These are phyloP conservation scores for Cladorrhinum sp. DNA, from an alignment of 2,329 filamentous ascomycete genomes.

Conservation along the genomic window DNA sequence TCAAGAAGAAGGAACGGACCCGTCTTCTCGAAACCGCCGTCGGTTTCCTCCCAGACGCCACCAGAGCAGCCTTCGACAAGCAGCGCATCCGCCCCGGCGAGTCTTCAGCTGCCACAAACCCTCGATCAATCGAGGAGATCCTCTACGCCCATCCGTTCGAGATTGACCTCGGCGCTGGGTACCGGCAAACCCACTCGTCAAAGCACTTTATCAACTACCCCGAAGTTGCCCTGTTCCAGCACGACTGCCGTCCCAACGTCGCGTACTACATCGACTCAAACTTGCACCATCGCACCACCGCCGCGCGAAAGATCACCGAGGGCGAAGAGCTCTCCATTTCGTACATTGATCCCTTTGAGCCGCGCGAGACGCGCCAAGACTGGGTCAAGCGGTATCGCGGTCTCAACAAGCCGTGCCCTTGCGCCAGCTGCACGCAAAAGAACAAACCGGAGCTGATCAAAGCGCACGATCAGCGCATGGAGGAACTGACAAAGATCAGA, in stretches of 20 bases:
- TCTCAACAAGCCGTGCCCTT: slow-evolving; percentile 36
- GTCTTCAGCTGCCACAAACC: background rate
- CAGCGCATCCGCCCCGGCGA: slow-evolving; percentile 17
- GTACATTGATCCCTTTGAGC: slow-evolving; percentile 37
- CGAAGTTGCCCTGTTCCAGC: slow-evolving; percentile 36
- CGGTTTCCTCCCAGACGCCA: slow-evolving; percentile 25
- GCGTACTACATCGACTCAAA: slow-evolving; percentile 33
- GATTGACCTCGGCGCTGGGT: slow-evolving; percentile 23
- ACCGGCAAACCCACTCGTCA: slow-evolving; percentile 17
- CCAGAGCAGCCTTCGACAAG: slow-evolving; percentile 22
- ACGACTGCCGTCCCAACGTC: slow-evolving; percentile 43
- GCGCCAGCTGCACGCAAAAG: slow-evolving; percentile 32
- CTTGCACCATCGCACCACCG: slow-evolving; percentile 35
- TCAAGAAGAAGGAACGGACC: slow-evolving; percentile 18
- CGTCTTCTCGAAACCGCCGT: slow-evolving; percentile 27
- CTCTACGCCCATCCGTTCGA: slow-evolving; percentile 28
- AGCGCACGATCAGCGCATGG: slow-evolving; percentile 31
- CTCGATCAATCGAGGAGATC: slow-evolving; percentile 23
- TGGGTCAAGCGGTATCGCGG: slow-evolving; percentile 28
- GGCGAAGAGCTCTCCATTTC: slow-evolving; percentile 41
- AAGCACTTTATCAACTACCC: slow-evolving; percentile 34
- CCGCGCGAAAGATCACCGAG: slow-evolving; percentile 32
- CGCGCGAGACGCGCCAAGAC: slow-evolving; percentile 28
- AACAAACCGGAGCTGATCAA: slow-evolving; percentile 17
- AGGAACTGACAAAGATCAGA: slow-evolving; percentile 31